Conservation (phyloP, 306 rosid genomes). For the cucumber (Cucumis sativus) region DNA sequence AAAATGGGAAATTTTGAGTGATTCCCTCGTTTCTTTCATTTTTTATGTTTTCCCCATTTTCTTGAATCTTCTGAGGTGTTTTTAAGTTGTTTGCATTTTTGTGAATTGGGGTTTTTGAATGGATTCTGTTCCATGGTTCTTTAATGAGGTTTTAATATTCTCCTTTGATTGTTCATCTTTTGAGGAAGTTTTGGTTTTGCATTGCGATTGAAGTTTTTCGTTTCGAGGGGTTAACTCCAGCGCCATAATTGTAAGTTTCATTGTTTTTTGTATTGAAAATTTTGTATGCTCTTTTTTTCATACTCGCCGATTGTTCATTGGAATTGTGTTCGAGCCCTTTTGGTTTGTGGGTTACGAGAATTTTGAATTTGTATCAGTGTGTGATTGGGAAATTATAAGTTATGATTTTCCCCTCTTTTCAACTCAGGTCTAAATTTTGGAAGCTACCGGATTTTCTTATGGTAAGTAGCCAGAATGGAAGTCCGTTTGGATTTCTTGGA, state of each 20-base stretch:
- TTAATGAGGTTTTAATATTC: neutral
- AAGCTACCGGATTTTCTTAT: constrained; percentile 13
- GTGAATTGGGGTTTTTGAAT: neutral
- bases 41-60: neutral
- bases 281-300: neutral
- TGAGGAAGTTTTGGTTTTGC: neutral
- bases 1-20: neutral
- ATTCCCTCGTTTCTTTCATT: neutral
- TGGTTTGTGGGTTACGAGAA: neutral
- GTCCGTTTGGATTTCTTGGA: constrained; percentile 31
- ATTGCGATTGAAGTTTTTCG: neutral
- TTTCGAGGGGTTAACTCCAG: neutral
- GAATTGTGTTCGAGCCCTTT: neutral
- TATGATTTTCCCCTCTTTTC: neutral
- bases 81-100: neutral
- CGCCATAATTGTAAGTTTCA: neutral
- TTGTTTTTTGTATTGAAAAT: neutral
- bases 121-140: neutral
- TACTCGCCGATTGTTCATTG: neutral
- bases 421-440: constrained; percentile 31
- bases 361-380: neutral
- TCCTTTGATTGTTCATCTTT: neutral
- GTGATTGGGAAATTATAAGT: neutral
- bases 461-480: constrained; percentile 24
- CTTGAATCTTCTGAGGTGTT: neutral